A percentile compares a stretch with the other conserved stretches of the same genome.
Evolutionary conservation across 768 basidiomycete genomes (phyloP).

Genomic region (Punctularia strigosozonata): DNA sequence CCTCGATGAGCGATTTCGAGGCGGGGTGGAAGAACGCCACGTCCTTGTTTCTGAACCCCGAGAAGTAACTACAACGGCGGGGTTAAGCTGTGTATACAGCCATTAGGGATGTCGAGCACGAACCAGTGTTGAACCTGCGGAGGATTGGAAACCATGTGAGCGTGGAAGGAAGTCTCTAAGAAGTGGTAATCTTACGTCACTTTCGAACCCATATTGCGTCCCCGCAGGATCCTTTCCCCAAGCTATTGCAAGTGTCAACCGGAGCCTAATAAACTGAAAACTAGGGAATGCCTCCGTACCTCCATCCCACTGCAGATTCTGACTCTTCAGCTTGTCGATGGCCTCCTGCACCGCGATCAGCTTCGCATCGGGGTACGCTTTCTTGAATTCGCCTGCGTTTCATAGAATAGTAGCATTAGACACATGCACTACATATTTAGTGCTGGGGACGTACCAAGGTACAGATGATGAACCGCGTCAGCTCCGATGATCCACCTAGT

Average conservation of each 20-base stretch:
- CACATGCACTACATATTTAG: too few species aligned
- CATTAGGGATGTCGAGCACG: not conserved
- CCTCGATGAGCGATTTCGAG: conserved; percentile 64
- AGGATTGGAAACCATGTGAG: not conserved
- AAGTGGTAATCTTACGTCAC: conserved; percentile 30
- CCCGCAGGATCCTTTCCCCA: conserved; percentile 25
- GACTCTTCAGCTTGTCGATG: conserved; percentile 37
- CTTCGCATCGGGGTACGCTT: conserved; percentile 59
- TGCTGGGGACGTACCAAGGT: conserved; percentile 35
- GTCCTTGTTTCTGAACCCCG: conserved; percentile 65
- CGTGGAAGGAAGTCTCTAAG: not conserved
- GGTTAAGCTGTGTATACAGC: not conserved
- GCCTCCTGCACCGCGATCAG: conserved; percentile 56
- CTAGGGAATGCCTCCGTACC: conserved; percentile 24
- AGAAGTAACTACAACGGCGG: conserved; percentile 40
- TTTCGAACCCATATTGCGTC: conserved; percentile 62
- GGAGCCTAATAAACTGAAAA: conserved; percentile 1
- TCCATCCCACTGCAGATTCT: conserved; percentile 48
- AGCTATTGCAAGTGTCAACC: conserved; percentile 9
- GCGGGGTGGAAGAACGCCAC: conserved; percentile 70
- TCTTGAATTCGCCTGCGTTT: conserved; percentile 55
- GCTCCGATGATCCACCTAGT: conserved; percentile 46
- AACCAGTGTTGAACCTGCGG: conserved; percentile 19
- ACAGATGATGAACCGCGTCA: conserved; percentile 49
- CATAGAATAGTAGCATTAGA: too few species aligned